phyloP scores from a whole-genome alignment of 768 basidiomycete genomes.

The Tremella fuciformis region DNA sequence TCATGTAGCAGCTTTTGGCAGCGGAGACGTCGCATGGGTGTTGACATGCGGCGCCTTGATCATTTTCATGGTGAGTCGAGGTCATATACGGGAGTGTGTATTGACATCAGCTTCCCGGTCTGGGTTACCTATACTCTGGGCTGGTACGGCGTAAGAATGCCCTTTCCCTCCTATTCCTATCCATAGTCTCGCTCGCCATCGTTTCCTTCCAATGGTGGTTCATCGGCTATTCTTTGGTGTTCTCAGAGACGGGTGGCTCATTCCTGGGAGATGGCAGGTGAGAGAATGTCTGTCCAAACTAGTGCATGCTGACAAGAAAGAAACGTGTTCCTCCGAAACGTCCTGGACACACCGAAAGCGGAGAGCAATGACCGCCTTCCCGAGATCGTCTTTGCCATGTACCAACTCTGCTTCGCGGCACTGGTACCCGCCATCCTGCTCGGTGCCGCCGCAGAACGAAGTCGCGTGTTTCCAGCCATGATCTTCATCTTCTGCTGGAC shows the following conservation, averaged over 20 bases:
- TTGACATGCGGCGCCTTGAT: conserved; percentile 40
- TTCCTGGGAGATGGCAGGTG: conserved; percentile 50
- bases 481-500: conserved; percentile 93
- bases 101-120: conserved; percentile 35
- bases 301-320: conserved; percentile 9
- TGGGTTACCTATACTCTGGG: conserved; percentile 66
- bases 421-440: conserved; percentile 72
- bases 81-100: not conserved
- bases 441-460: conserved; percentile 88
- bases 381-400: conserved; percentile 48
- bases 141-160: conserved; percentile 91
- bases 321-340: conserved; percentile 49
- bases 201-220: conserved; percentile 54
- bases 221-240: conserved; percentile 49
- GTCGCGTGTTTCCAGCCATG: conserved; percentile 76
- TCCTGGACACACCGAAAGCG: conserved; percentile 48
- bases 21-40: conserved; percentile 46
- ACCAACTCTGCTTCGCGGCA: conserved; percentile 54
- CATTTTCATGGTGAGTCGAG: conserved; percentile 40
- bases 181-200: conserved; percentile 68
- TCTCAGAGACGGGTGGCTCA: conserved; percentile 46
- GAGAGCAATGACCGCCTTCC: conserved; percentile 52
- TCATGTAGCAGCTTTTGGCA: conserved; percentile 30
- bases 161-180: conserved; percentile 79
- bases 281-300: conserved; percentile 7